phyloP scores from a whole-genome alignment of 192 early-diverging fungal species.

The Paraglomus brasilianum region DNA sequence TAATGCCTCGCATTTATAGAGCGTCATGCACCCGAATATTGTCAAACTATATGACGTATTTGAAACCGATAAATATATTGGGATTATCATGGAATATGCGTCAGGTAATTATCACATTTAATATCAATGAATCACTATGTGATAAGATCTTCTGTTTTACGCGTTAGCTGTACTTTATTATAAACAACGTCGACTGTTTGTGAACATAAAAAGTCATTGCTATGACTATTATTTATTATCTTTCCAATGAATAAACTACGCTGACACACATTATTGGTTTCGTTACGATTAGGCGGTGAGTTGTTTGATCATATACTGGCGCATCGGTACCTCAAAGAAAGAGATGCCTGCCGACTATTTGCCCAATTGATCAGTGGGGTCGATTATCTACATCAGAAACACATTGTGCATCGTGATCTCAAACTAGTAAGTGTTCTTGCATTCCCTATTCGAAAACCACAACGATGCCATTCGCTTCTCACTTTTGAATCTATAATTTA shows the following conservation, averaged over 20 bases:
- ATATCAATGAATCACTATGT: slow-evolving; percentile 3
- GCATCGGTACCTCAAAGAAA: slow-evolving; percentile 88
- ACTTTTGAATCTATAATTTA: slow-evolving; percentile 36
- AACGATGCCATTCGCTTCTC: neutral
- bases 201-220: too few species aligned
- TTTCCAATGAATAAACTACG: slow-evolving; percentile 16
- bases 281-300: slow-evolving; percentile 74
- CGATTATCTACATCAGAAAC: slow-evolving; percentile 86
- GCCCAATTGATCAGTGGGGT: slow-evolving; percentile 93
- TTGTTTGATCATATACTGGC: slow-evolving; percentile 97
- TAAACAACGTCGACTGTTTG: too few species aligned
- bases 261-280: slow-evolving; percentile 1
- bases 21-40: slow-evolving; percentile 86
- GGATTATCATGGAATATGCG: slow-evolving; percentile 96
- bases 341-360: slow-evolving; percentile 88
- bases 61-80: slow-evolving; percentile 95
- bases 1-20: slow-evolving; percentile 46
- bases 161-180: too few species aligned
- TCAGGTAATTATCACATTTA: slow-evolving; percentile 54
- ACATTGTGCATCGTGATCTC: slow-evolving; percentile 96
- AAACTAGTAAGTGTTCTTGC: slow-evolving; percentile 69
- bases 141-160: too few species aligned
- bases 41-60: slow-evolving; percentile 93
- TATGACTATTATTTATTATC: slow-evolving; percentile 21
- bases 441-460: neutral